A percentile compares a stretch with the other conserved stretches of the same genome.
phyloP scores from a whole-genome alignment of 2,329 filamentous ascomycete genomes.

The Drechslerella dactyloides region DNA sequence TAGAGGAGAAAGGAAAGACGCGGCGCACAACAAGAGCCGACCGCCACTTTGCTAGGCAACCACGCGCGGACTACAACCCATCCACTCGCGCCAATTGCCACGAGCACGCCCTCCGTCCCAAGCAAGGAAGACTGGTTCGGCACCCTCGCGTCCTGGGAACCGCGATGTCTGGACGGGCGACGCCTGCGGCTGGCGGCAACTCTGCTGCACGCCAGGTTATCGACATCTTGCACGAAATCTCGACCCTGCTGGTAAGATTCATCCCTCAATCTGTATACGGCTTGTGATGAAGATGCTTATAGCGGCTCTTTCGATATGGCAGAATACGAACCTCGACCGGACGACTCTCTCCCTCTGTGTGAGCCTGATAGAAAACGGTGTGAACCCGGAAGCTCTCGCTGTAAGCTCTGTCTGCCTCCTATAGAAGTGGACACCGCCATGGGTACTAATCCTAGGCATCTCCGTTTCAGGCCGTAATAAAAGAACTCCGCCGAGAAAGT shows the following conservation, averaged over 20 bases:
- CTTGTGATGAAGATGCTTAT: not conserved
- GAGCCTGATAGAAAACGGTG: constrained; percentile 94
- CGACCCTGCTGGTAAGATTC: constrained; percentile 78
- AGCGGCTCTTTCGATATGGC: not conserved
- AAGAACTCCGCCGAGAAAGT: constrained; percentile 66
- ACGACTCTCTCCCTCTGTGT: constrained; percentile 93
- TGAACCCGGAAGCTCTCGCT: constrained; percentile 92
- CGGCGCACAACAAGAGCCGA: not conserved
- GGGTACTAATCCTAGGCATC: not conserved
- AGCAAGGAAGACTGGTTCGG: not conserved
- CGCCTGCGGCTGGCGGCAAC: constrained; percentile 27
- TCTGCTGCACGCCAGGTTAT: constrained; percentile 79
- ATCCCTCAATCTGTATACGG: not conserved
- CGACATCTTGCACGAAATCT: constrained; percentile 82
- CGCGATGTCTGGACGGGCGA: constrained; percentile 37
- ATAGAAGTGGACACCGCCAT: not conserved
- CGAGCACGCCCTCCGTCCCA: not conserved
- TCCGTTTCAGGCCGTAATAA: constrained; percentile 64
- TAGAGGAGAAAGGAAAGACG: not conserved
- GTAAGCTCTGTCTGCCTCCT: constrained; percentile 62
- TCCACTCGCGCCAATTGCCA: no score
- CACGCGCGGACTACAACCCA: not conserved
- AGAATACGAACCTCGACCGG: constrained; percentile 94
- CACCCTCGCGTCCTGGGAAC: not conserved
- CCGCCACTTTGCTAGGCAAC: not conserved